These are phyloP conservation scores for Porphyrellus cyaneotinctus DNA, from an alignment of 768 basidiomycete genomes.

Conservation along the genomic window DNA sequence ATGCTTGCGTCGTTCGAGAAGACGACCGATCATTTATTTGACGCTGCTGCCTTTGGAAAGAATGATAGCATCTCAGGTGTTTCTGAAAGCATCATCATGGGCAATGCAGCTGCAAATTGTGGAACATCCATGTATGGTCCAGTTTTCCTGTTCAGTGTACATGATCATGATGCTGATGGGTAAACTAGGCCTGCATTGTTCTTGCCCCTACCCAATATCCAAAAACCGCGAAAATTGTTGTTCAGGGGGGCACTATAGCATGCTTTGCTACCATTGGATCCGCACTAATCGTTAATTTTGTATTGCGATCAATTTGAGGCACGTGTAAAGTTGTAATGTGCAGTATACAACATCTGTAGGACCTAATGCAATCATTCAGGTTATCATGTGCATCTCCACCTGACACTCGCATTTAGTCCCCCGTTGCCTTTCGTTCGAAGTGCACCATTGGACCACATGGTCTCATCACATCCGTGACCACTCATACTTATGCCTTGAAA, in stretches of 20 bases:
- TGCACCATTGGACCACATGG: too few species aligned
- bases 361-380: too few species aligned
- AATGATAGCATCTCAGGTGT: slow-evolving; percentile 94
- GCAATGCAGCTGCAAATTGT: slow-evolving; percentile 89
- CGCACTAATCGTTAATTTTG: too few species aligned
- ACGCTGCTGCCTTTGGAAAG: slow-evolving; percentile 95
- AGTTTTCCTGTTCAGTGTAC: not conserved
- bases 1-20: slow-evolving; percentile 99
- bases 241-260: slow-evolving; percentile 33
- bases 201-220: slow-evolving; percentile 30
- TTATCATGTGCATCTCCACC: too few species aligned
- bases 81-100: slow-evolving; percentile 99
- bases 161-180: slow-evolving; percentile 1
- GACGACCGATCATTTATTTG: slow-evolving; percentile 98
- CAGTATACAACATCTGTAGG: not conserved
- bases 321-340: not conserved
- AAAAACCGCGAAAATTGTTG: slow-evolving; percentile 33
- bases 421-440: too few species aligned
- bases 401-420: too few species aligned
- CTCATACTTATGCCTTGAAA: too few species aligned
- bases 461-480: too few species aligned
- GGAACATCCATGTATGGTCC: slow-evolving; percentile 84
- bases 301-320: not conserved
- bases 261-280: too few species aligned
- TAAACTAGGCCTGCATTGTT: slow-evolving; percentile 34